Base-by-base conservation (phyloP, 768 basidiomycete genomes). In the Strobilomyces confusus region DNA sequence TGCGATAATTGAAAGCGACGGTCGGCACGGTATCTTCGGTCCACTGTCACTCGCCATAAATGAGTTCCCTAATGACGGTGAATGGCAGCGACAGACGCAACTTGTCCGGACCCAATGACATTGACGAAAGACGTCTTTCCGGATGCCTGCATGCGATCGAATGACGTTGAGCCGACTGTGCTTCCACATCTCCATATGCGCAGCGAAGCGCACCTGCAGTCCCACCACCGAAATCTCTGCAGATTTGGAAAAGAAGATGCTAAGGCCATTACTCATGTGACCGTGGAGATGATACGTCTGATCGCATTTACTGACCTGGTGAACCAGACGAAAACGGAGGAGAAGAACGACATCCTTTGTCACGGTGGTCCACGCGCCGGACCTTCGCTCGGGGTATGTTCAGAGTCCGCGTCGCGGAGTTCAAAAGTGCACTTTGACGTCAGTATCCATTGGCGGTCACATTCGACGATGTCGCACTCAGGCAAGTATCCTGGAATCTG, bases 21-120 rank as follows among this genome's bases (percentile, higher is more conserved):
- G 94, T 97, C 1, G 94, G 94, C 0, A 93, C 93, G n/a, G 94
- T 92, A 50, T 95, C 94, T 74, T 95, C 92, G 54, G 89, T 92
- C 89, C 92, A 97, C 83, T 95, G 70, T 34, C 17, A 36, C 45
- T 46, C 29, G 5, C 33, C 15, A 14, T 32, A n/a, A 26, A 49
- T 46, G 37, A 57, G 54, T 15, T 34, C 12, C 17, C 48, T 19
- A 5, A 17, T 14, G 7, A 34, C 9, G 25, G 4, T 4, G 26
- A 15, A 29, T 15, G 34, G 40, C 17, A 12, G 33, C 22, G 36
- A 37, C n/a, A 44, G 51, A 53, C 56, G 50, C 50, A 49, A 63
- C 88, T 75, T 89, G 88, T 60, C 87, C 88, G n/a, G 84, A 88
- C 5, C 87, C 87, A 20, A 97, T 82, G 12, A 95, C 89, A 66